Percentiles rank a stretch among this genome's conserved stretches.
These are phyloP conservation scores for Neurospora crassa DNA, from an alignment of 2,329 filamentous ascomycete species.

Conservation along the genomic window DNA sequence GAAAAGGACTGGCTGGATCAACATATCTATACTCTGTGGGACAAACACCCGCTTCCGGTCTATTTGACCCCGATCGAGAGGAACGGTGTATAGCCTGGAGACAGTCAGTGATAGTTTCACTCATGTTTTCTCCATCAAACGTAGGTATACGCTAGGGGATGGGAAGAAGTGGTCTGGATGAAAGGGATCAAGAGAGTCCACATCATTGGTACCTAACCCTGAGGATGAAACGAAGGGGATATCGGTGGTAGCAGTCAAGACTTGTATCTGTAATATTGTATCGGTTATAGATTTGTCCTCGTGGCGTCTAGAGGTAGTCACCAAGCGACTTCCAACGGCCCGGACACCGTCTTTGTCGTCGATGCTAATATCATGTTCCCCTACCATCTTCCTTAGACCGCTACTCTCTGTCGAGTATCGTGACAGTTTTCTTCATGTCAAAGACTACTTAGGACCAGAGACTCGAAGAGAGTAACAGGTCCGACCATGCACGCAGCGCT, in stretches of 20 bases:
- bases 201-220: not conserved
- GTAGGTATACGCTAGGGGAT: not conserved
- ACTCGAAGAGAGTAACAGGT: too few relatives aligned
- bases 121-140: not conserved
- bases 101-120: not conserved
- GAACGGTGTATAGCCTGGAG: not conserved
- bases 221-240: not conserved
- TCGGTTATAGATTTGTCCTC: not conserved
- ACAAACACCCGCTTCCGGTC: conserved; percentile 23
- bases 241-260: not conserved
- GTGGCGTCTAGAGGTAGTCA: not conserved
- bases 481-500: too few relatives aligned
- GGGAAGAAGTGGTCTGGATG: not conserved
- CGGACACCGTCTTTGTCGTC: not conserved
- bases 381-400: too few relatives aligned
- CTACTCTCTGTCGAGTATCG: too few relatives aligned
- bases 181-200: not conserved
- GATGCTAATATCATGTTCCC: too few relatives aligned
- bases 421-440: too few relatives aligned
- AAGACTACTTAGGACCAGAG: too few relatives aligned
- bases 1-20: conserved; percentile 17
- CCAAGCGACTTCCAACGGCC: not conserved
- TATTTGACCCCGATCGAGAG: conserved; percentile 15
- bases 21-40: conserved; percentile 22
- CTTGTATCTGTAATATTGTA: not conserved